Evolutionary conservation across 495 filamentous ascomycete species (phyloP).

Genomic region (Tuber melanosporum): DNA sequence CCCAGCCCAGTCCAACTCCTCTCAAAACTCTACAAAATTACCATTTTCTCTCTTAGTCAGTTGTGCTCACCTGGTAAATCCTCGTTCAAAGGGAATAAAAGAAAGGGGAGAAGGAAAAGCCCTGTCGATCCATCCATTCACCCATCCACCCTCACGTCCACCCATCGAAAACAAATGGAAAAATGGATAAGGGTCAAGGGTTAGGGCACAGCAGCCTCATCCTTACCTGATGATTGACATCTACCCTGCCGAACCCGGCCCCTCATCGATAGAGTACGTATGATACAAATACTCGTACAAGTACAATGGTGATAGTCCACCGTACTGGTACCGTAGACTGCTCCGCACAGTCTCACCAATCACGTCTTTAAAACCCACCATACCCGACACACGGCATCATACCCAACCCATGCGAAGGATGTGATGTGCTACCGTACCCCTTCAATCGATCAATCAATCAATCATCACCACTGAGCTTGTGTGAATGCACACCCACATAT

Average conservation of each 20-base stretch:
- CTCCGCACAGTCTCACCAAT: conserved; percentile 1
- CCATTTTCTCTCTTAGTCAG: neutral
- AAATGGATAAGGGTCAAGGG: neutral
- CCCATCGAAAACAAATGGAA: neutral
- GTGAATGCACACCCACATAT: neutral
- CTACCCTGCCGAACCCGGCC: neutral
- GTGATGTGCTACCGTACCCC: neutral
- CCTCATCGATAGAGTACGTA: neutral
- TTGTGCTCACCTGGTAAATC: neutral
- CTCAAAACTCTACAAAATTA: neutral
- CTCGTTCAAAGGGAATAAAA: neutral
- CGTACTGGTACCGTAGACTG: neutral
- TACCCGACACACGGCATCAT: neutral
- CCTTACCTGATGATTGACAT: neutral
- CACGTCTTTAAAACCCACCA: neutral
- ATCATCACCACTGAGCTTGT: neutral
- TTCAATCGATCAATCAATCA: neutral
- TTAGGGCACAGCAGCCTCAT: neutral
- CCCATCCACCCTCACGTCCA: neutral
- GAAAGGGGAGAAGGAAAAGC: neutral
- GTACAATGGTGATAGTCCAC: neutral
- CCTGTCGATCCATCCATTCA: neutral
- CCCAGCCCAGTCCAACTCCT: neutral
- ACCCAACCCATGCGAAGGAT: neutral
- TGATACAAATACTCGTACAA: neutral